Conservation (phyloP, 805 yeast species). For the Metschnikowia lunata region DNA sequence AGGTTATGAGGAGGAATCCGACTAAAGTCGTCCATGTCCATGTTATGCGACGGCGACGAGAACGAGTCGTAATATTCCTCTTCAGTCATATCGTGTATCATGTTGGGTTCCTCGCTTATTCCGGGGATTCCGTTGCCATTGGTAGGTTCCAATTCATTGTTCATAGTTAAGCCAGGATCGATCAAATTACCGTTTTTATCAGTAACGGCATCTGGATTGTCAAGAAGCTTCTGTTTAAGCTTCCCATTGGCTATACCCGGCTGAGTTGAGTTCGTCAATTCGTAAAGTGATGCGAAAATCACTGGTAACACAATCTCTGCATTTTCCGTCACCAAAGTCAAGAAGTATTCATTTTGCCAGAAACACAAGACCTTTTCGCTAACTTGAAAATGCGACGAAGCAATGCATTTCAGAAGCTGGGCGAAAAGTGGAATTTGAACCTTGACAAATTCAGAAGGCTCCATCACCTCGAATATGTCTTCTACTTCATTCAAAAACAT, state of each 20-base stretch:
- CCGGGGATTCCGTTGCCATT: constrained; percentile 16
- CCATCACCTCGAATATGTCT: constrained; percentile 94
- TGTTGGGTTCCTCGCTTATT: constrained; percentile 13
- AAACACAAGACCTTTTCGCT: constrained; percentile 90
- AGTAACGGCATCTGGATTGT: constrained; percentile 34
- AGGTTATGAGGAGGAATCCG: constrained; percentile 41
- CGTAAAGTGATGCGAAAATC: constrained; percentile 84
- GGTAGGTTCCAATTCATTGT: constrained; percentile 19
- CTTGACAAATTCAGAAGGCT: constrained; percentile 85
- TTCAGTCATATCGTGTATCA: constrained; percentile 36
- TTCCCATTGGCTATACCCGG: constrained; percentile 40
- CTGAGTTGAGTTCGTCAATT: constrained; percentile 56
- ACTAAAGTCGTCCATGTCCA: constrained; percentile 31
- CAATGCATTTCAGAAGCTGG: constrained; percentile 88
- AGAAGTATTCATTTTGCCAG: constrained; percentile 93
- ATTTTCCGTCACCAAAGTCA: constrained; percentile 84
- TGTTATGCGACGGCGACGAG: constrained; percentile 29
- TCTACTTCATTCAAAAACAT: constrained; percentile 95
- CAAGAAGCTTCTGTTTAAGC: constrained; percentile 35
- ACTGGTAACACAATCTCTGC: constrained; percentile 92
- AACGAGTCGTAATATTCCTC: constrained; percentile 43
- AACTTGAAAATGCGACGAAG: constrained; percentile 95
- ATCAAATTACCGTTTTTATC: constrained; percentile 43
- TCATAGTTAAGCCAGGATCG: constrained; percentile 27
- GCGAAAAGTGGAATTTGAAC: constrained; percentile 91